Percentiles rank a stretch among this genome's conserved stretches.
Conservation (phyloP, 306 rosid species). For the Calophaca sinica region DNA sequence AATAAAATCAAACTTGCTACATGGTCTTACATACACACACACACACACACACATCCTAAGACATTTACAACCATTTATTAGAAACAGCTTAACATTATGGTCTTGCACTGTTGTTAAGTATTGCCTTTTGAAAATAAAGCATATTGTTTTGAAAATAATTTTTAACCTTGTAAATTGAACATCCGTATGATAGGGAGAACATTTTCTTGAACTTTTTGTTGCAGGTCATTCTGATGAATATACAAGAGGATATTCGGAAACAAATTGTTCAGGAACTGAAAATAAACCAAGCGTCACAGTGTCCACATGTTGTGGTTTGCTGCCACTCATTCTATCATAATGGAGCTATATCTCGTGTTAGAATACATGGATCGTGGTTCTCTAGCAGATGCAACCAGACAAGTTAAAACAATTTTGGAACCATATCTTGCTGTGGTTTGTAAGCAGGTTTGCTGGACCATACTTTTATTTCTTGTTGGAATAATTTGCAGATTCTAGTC, state of each 20-base stretch:
- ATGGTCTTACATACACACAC: too few relatives aligned
- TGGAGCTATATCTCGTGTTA: conserved; percentile 85
- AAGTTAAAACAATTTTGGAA: conserved; percentile 93
- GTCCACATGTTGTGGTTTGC: conserved; percentile 92
- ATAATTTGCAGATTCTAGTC: conserved; percentile 28
- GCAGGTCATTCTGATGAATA: conserved; percentile 97
- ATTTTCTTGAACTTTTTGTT: conserved; percentile 35
- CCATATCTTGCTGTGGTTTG: conserved; percentile 99
- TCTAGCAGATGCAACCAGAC: conserved; percentile 80
- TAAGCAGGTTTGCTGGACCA: conserved; percentile 74
- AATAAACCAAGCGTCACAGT: conserved; percentile 95
- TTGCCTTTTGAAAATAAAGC: conserved; percentile 27
- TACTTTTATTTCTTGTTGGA: conserved; percentile 32
- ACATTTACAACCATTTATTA: too few relatives aligned
- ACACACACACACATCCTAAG: too few relatives aligned
- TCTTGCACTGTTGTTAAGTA: conserved; percentile 16
- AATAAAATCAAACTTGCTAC: too few relatives aligned
- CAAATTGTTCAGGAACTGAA: conserved; percentile 99
- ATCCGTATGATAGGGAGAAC: conserved; percentile 5
- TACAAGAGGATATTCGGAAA: conserved; percentile 93
- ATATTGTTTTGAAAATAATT: conserved; percentile 15
- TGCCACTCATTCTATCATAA: conserved; percentile 95
- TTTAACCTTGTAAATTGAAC: neutral
- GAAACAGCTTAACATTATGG: conserved; percentile 12
- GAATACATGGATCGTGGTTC: conserved; percentile 99